Percentiles rank a stretch among this genome's conserved stretches.
phyloP scores from a whole-genome alignment of 352 stramenopile species.

The Thalassiosira mediterranea region DNA sequence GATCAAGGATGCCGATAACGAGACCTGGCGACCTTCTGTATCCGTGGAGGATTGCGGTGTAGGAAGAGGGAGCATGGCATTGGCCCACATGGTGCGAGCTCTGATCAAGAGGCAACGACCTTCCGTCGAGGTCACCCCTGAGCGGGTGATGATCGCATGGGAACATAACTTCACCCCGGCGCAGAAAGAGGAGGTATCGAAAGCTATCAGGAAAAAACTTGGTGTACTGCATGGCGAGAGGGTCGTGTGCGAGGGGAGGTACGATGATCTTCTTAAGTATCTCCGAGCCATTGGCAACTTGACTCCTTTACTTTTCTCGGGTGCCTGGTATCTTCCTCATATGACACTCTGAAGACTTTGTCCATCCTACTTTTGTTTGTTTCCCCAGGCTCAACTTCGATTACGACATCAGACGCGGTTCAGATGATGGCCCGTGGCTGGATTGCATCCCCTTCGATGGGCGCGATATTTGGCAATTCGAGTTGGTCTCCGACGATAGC shows the following conservation, averaged over 20 bases:
- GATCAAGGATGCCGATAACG: too few species aligned
- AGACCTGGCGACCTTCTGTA: background rate
- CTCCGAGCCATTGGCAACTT: background rate
- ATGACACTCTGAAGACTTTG: background rate
- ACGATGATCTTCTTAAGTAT: background rate
- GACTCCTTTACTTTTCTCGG: background rate
- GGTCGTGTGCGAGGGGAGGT: slow-evolving; percentile 4
- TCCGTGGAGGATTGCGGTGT: background rate
- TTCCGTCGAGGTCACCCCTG: background rate
- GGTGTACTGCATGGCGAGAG: slow-evolving; percentile 6
- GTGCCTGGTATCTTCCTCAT: too few species aligned
- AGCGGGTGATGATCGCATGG: background rate
- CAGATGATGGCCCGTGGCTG: background rate
- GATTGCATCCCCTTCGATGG: slow-evolving; percentile 8
- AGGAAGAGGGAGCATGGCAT: slow-evolving; percentile 3
- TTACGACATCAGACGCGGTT: slow-evolving; percentile 12
- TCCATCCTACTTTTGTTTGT: too few species aligned
- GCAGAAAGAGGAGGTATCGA: background rate
- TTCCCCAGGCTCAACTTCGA: slow-evolving; percentile 8
- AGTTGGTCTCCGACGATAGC: background rate
- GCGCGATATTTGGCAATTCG: slow-evolving; percentile 6
- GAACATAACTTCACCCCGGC: background rate
- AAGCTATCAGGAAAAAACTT: background rate
- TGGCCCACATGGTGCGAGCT: background rate
- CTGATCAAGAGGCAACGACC: background rate